Percentiles rank a stretch among this genome's conserved stretches.
phyloP scores from a whole-genome alignment of 2,329 filamentous ascomycete genomes.

The Orbilia blumenaviensis region DNA sequence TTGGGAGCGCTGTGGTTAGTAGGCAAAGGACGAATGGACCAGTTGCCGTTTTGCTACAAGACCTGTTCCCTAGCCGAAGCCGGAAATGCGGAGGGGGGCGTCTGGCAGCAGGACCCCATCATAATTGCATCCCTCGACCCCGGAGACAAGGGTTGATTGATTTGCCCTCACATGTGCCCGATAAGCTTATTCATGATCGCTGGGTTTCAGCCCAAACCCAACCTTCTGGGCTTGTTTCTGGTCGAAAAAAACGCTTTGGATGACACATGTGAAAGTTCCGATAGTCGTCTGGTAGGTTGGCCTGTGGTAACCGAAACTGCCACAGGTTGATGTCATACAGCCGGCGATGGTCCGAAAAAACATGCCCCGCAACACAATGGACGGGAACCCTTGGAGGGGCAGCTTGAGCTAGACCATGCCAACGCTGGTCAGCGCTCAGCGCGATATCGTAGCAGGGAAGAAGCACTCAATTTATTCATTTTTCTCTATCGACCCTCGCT shows the following conservation, averaged over 20 bases:
- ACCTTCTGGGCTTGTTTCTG: constrained; percentile 9
- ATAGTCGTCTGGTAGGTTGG: constrained; percentile 18
- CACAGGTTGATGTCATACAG: constrained; percentile 51
- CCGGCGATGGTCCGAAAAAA: constrained; percentile 51
- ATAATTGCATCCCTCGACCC: constrained; percentile 13
- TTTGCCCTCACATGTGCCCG: constrained; percentile 47
- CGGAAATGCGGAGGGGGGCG: constrained; percentile 52
- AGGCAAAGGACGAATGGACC: constrained; percentile 53
- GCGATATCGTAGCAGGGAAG: not conserved
- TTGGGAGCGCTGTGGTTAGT: constrained; percentile 16
- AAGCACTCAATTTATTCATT: constrained; percentile 17
- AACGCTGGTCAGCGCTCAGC: not conserved
- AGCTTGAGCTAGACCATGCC: not conserved
- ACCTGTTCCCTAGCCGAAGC: constrained; percentile 51
- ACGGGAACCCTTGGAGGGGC: constrained; percentile 33
- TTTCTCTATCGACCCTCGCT: constrained; percentile 35
- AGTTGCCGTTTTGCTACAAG: constrained; percentile 44
- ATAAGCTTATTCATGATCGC: constrained; percentile 48
- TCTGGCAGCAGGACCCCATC: constrained; percentile 27
- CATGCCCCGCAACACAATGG: constrained; percentile 48
- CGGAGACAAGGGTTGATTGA: constrained; percentile 50
- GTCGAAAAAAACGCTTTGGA: not conserved
- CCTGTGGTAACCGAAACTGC: constrained; percentile 49
- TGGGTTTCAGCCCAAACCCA: constrained; percentile 34
- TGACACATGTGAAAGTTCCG: constrained; percentile 50